These are phyloP conservation scores for Capsicum rhomboideum DNA, from an alignment of 257 asterid species.

Conservation along the genomic window DNA sequence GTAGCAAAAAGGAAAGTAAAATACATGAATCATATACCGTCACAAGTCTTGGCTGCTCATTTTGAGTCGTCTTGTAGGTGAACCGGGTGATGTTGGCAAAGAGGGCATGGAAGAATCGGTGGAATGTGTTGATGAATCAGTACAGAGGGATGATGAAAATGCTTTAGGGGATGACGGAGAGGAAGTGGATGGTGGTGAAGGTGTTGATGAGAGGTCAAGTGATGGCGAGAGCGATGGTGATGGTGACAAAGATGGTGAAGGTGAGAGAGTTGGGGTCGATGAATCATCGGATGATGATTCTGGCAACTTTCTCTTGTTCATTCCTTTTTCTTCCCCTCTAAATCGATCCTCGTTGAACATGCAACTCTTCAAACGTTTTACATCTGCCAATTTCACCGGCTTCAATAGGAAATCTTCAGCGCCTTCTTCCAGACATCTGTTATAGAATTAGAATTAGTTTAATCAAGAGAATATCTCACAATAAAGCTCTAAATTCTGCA, in stretches of 20 bases:
- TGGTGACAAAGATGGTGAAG: slow-evolving; percentile 10
- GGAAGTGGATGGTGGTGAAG: slow-evolving; percentile 12
- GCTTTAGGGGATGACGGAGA: slow-evolving; percentile 17
- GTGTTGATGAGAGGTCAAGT: slow-evolving; percentile 19
- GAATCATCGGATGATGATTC: slow-evolving; percentile 25
- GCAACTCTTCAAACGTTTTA: slow-evolving; percentile 57
- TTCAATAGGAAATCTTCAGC: slow-evolving; percentile 92
- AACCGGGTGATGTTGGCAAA: slow-evolving; percentile 34
- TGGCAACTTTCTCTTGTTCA: slow-evolving; percentile 61
- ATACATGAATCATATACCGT: background rate
- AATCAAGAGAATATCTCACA: background rate
- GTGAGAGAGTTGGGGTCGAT: slow-evolving; percentile 4
- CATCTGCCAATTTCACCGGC: slow-evolving; percentile 77
- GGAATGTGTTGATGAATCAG: background rate
- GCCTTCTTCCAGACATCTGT: slow-evolving; percentile 93
- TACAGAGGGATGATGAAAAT: background rate
- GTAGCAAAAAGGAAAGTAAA: background rate
- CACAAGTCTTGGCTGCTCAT: slow-evolving; percentile 7
- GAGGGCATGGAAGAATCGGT: slow-evolving; percentile 15
- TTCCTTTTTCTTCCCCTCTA: slow-evolving; percentile 22
- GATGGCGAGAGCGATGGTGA: slow-evolving; percentile 35
- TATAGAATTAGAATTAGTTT: background rate
- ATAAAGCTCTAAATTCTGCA: background rate
- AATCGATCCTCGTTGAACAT: slow-evolving; percentile 62
- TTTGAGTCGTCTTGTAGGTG: slow-evolving; percentile 43